phyloP scores from a whole-genome alignment of 1,139 yeast genomes.

The Geotrichum fermentans region DNA sequence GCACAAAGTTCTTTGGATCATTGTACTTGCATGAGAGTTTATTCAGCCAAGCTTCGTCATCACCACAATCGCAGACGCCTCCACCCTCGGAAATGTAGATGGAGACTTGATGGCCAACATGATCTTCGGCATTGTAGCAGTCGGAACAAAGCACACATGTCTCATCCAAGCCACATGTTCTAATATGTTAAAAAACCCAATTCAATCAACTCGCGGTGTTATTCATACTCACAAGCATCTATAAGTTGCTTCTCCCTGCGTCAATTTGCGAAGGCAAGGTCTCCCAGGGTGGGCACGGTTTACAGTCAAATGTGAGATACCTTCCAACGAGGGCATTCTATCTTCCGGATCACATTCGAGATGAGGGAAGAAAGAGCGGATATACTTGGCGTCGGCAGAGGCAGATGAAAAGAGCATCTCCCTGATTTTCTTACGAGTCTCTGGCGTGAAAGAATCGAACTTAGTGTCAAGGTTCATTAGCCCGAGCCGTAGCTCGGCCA shows the following conservation, averaged over 20 bases:
- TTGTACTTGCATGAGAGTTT: conserved; percentile 49
- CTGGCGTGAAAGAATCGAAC: conserved; percentile 23
- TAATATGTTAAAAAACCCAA: conserved; percentile 14
- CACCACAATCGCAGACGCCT: conserved; percentile 96
- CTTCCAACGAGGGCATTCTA: no score
- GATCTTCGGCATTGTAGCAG: conserved; percentile 69
- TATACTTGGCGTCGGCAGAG: conserved; percentile 47
- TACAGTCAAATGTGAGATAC: no score
- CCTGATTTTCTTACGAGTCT: conserved; percentile 41
- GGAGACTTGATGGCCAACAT: conserved; percentile 70
- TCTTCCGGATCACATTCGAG: no score
- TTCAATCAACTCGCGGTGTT: background rate
- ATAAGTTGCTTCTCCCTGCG: conserved; percentile 78
- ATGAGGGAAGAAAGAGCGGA: conserved; percentile 48
- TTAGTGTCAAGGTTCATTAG: no score
- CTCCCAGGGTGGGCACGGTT: conserved; percentile 52
- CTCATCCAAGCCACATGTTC: conserved; percentile 78
- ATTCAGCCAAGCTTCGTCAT: conserved; percentile 68
- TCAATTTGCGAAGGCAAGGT: conserved; percentile 72
- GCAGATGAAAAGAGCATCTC: conserved; percentile 49
- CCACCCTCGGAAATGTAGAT: conserved; percentile 72
- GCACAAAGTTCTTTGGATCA: conserved; percentile 24
- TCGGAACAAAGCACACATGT: conserved; percentile 79
- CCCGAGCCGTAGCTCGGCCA: no score
- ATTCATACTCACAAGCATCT: conserved; percentile 51